Conservation (phyloP, 176 grass and related monocot genomes). For the Cenchrus fungigraminus region DNA sequence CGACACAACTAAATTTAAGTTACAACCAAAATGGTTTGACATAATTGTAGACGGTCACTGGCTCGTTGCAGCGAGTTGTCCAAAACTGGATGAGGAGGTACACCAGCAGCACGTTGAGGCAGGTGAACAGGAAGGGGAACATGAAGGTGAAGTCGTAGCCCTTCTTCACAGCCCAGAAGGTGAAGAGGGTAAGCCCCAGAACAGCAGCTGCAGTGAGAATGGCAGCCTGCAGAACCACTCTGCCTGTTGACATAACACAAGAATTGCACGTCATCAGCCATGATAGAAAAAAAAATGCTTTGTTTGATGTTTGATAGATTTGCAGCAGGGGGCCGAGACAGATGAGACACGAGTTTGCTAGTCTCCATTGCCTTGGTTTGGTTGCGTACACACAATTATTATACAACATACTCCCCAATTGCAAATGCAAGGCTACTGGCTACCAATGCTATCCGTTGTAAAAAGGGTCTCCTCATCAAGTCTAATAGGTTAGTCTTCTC, state of each 20-base stretch:
- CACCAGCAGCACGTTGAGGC: conserved; percentile 45
- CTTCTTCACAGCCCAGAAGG: conserved; percentile 60
- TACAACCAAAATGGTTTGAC: too few relatives aligned
- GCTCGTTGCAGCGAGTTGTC: too few relatives aligned
- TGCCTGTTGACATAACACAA: conserved; percentile 49
- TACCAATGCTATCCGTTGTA: conserved; percentile 12
- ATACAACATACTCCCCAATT: neutral
- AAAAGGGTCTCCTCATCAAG: conserved; percentile 5
- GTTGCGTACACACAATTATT: conserved; percentile 35
- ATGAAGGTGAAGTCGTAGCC: conserved; percentile 65
- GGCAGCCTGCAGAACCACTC: conserved; percentile 47
- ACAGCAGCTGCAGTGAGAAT: conserved; percentile 56
- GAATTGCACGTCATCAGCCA: neutral
- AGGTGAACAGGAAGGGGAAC: conserved; percentile 56
- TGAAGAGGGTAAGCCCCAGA: conserved; percentile 57
- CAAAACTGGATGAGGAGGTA: conserved; percentile 63
- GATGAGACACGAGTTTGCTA: too few relatives aligned
- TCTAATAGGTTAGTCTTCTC: too few relatives aligned
- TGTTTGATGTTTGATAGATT: too few relatives aligned
- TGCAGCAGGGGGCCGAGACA: conserved; percentile 23
- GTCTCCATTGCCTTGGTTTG: too few relatives aligned
- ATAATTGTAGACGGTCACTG: too few relatives aligned
- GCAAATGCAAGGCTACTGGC: too few relatives aligned
- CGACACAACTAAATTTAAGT: too few relatives aligned
- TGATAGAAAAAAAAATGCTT: neutral